Base-by-base conservation (phyloP, 129 eudicot genomes). In the Saposhnikovia divaricata region DNA sequence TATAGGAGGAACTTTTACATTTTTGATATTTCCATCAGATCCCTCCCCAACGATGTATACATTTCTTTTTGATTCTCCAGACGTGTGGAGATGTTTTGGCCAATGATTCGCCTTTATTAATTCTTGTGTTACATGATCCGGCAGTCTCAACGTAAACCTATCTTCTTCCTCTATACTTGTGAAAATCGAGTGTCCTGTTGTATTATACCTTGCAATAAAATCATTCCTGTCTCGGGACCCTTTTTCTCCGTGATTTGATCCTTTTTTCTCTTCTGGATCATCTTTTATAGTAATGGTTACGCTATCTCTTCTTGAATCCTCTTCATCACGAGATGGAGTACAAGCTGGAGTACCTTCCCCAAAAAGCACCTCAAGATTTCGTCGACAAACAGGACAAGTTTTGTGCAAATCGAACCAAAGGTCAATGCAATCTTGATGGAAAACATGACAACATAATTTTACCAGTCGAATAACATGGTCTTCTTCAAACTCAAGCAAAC, bases 361-460 rank as follows among this genome's bases (percentile, higher is more conserved):
- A 0, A 85, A 84, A 1, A 85, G 87, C 2, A 80, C 37, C 68
- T 87, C 91, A 8, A 91, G 92, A 80, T 84, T 73, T 45, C 90
- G 78, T 0, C 98, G 89, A 73, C 98, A 94, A 23, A 91, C 96
- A 0, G 98, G 98, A 50, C 98, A 94, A 3, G 98, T 84, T 40
- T 85, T 87, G 63, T 91, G 97, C 28, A 88, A 81, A 80, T 85
- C 89, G 12, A 94, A 90, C 98, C 98, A 94, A 43, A 91, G 87
- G 85, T 94, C 98, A 5, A 94, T 85, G 59, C 98, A 94, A 27
- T 91, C 96, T 87, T 90, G 93, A 75, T 94, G 98, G 70, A 91
- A 94, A 19, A 86, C 98, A 72, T 94, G 98, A 61, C 75, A 87
- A 76, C 98, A 94, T 39, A 76, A 42, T 1, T 91, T 85, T 47